phyloP scores from a whole-genome alignment of 2,329 filamentous ascomycete genomes.

The Trichoderma simmonsii region DNA sequence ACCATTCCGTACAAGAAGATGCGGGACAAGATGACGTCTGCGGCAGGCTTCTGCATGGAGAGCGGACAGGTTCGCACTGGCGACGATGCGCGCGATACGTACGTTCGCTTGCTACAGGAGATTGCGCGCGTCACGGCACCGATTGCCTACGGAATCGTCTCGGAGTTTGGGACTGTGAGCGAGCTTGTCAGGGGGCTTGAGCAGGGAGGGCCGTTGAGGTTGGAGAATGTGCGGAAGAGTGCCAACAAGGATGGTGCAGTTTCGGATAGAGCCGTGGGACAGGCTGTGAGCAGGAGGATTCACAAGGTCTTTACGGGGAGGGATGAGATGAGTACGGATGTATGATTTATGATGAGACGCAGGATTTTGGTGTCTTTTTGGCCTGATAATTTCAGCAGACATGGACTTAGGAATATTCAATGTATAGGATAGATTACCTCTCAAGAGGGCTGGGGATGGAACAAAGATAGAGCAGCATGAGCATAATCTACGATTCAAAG shows the following conservation, averaged over 20 bases:
- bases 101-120: slow-evolving; percentile 72
- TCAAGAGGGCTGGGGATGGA: background rate
- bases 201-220: slow-evolving; percentile 52
- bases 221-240: slow-evolving; percentile 60
- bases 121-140: slow-evolving; percentile 68
- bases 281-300: slow-evolving; percentile 56
- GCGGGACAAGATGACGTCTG: slow-evolving; percentile 46
- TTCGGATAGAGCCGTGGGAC: slow-evolving; percentile 54
- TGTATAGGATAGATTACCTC: background rate
- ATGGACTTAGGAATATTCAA: background rate
- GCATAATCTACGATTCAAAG: background rate
- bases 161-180: slow-evolving; percentile 56
- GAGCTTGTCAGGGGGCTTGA: slow-evolving; percentile 59
- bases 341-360: slow-evolving; percentile 33
- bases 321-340: slow-evolving; percentile 55
- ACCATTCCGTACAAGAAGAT: slow-evolving; percentile 68
- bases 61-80: slow-evolving; percentile 71
- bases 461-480: background rate
- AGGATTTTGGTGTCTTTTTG: background rate
- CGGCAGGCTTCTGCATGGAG: slow-evolving; percentile 75
- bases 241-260: slow-evolving; percentile 56
- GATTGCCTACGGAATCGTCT: slow-evolving; percentile 66
- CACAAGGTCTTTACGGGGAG: slow-evolving; percentile 57
- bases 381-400: background rate
- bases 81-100: slow-evolving; percentile 63